Conservation (phyloP, 257 asterid genomes). For the Solanum lignicaule region DNA sequence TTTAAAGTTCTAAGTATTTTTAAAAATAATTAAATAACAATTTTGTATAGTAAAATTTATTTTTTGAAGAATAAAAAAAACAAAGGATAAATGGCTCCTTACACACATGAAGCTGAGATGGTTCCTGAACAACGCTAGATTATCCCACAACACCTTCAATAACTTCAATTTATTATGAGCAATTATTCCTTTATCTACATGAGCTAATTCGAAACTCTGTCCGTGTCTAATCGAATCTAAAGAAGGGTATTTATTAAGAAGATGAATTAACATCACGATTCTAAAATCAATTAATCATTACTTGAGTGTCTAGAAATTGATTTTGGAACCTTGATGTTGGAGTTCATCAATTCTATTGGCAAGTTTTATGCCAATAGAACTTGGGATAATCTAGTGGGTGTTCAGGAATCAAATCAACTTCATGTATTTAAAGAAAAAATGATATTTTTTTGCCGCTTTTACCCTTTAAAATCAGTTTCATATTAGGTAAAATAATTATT, state of each 20-base stretch:
- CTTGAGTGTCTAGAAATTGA: not conserved
- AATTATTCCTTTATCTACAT: not conserved
- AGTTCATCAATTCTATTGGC: not conserved
- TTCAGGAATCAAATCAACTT: not conserved
- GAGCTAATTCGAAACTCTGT: accelerated
- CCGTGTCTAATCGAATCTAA: too few relatives aligned
- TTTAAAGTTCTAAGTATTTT: too few relatives aligned
- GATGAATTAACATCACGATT: not conserved
- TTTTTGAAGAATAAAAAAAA: too few relatives aligned
- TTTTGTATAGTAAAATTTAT: too few relatives aligned
- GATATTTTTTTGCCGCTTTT: not conserved
- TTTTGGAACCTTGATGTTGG: not conserved
- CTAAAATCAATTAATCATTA: not conserved
- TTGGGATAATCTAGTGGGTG: not conserved
- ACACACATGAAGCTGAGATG: not conserved
- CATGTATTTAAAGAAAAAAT: not conserved
- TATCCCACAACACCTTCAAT: not conserved
- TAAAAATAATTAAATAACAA: not conserved
- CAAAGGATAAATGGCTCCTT: too few relatives aligned
- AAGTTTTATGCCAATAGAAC: not conserved
- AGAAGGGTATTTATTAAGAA: too few relatives aligned
- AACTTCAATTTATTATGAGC: not conserved
- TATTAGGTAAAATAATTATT: not conserved
- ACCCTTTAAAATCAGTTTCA: not conserved
- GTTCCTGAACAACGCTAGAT: not conserved